These are phyloP conservation scores for Platismatia glauca DNA, from an alignment of 495 filamentous ascomycete genomes.

Conservation along the genomic window DNA sequence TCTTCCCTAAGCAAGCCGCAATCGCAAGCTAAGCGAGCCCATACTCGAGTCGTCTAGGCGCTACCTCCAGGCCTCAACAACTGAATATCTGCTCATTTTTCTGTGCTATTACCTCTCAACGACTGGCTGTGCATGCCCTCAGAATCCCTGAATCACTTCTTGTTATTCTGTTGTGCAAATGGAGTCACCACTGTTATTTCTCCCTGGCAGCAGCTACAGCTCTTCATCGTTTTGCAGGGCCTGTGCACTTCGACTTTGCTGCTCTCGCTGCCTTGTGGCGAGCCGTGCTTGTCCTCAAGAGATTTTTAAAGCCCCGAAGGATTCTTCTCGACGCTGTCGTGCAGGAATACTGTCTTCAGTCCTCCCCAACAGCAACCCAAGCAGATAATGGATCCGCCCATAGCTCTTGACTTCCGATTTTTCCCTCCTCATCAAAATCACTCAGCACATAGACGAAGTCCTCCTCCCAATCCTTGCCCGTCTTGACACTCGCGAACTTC, in stretches of 20 bases:
- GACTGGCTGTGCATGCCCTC: neutral
- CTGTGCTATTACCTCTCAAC: neutral
- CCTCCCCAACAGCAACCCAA: conserved; percentile 30
- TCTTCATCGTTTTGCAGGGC: neutral
- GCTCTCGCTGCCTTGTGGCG: neutral
- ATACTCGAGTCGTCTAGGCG: neutral
- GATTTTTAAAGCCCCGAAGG: neutral
- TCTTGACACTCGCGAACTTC: conserved; percentile 28
- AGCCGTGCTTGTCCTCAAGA: neutral
- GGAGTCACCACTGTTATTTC: neutral
- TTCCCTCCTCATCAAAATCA: conserved; percentile 33
- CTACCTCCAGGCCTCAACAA: neutral
- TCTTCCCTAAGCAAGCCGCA: neutral
- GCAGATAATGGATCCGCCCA: conserved; percentile 38
- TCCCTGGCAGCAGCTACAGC: neutral
- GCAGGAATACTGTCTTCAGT: neutral
- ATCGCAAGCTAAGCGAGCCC: neutral
- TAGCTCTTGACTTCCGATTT: conserved; percentile 35
- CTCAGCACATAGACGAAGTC: conserved; percentile 33
- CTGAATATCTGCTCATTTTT: neutral
- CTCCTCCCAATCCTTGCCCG: conserved; percentile 33
- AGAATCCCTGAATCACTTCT: neutral
- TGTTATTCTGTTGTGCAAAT: neutral
- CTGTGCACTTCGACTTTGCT: neutral
- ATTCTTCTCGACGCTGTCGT: neutral